Percentiles rank a stretch among this genome's conserved stretches.
Evolutionary conservation across 306 rosid genomes (phyloP).

Genomic region (Prunus salicina): DNA sequence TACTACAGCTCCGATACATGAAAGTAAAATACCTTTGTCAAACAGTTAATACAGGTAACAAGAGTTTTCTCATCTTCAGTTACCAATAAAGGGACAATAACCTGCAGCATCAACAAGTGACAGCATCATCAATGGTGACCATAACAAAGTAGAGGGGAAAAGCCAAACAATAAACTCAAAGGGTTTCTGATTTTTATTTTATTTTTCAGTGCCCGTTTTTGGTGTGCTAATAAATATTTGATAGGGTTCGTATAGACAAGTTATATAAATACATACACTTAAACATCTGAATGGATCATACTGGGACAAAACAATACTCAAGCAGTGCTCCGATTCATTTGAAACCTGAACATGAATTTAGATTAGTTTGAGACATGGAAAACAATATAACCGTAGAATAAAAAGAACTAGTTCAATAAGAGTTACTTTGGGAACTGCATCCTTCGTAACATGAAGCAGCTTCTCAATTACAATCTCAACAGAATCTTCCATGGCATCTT

Average conservation of each 20-base stretch:
- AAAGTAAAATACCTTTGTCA: slow-evolving; percentile 73
- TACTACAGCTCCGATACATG: slow-evolving; percentile 13
- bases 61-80: slow-evolving; percentile 96
- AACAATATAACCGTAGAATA: neutral
- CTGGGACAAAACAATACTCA: slow-evolving; percentile 71
- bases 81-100: slow-evolving; percentile 80
- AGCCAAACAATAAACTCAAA: neutral
- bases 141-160: neutral
- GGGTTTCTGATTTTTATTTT: neutral
- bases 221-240: too few species aligned
- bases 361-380: slow-evolving; percentile 20
- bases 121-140: neutral
- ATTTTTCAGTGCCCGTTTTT: neutral
- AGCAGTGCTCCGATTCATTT: slow-evolving; percentile 90
- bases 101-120: slow-evolving; percentile 53
- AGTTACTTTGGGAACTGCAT: slow-evolving; percentile 70
- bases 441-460: slow-evolving; percentile 86
- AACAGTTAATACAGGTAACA: slow-evolving; percentile 81
- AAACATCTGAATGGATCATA: slow-evolving; percentile 96
- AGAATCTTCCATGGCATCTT: slow-evolving; percentile 87
- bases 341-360: slow-evolving; percentile 61
- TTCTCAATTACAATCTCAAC: slow-evolving; percentile 92
- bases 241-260: neutral
- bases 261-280: slow-evolving; percentile 55
- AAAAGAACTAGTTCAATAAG: slow-evolving; percentile 15